These are phyloP conservation scores for Coniochaeta ligniaria DNA, from an alignment of 2,329 filamentous ascomycete species.

Conservation along the genomic window DNA sequence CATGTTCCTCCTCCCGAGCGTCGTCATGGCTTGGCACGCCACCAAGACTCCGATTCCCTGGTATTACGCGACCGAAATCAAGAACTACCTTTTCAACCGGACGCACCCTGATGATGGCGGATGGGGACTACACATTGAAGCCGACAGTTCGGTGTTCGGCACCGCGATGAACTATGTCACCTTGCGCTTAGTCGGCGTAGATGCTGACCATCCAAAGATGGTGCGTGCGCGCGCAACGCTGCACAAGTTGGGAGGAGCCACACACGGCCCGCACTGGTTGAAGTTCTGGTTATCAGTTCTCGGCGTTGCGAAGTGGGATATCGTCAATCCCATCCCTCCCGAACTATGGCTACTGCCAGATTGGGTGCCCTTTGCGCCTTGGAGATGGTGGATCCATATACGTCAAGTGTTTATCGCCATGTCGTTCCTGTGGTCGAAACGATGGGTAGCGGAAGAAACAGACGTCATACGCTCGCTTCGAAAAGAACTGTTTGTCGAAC, in stretches of 20 bases:
- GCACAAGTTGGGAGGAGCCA: constrained; percentile 78
- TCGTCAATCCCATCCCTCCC: constrained; percentile 89
- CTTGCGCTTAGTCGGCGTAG: constrained; percentile 74
- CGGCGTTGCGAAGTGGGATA: constrained; percentile 79
- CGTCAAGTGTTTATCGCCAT: constrained; percentile 94
- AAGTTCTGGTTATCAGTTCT: constrained; percentile 91
- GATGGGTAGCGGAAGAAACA: constrained; percentile 70
- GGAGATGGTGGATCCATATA: constrained; percentile 98
- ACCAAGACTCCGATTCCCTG: constrained; percentile 81
- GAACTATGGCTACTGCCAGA: constrained; percentile 91
- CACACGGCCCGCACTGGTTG: constrained; percentile 86
- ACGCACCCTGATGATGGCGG: constrained; percentile 86
- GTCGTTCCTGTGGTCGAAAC: constrained; percentile 81
- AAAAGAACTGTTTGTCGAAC: constrained; percentile 74
- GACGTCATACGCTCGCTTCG: constrained; percentile 65
- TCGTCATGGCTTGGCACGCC: constrained; percentile 81
- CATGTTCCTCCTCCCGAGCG: constrained; percentile 85
- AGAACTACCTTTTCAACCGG: constrained; percentile 81
- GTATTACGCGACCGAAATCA: constrained; percentile 79
- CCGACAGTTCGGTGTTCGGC: constrained; percentile 84
- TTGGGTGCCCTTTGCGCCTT: constrained; percentile 83
- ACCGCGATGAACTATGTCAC: constrained; percentile 81
- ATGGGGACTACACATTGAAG: constrained; percentile 95
- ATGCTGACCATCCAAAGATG: constrained; percentile 77
- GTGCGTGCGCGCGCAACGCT: constrained; percentile 75